phyloP scores from a whole-genome alignment of 2,329 filamentous ascomycete species.

The Clonostachys chloroleuca region DNA sequence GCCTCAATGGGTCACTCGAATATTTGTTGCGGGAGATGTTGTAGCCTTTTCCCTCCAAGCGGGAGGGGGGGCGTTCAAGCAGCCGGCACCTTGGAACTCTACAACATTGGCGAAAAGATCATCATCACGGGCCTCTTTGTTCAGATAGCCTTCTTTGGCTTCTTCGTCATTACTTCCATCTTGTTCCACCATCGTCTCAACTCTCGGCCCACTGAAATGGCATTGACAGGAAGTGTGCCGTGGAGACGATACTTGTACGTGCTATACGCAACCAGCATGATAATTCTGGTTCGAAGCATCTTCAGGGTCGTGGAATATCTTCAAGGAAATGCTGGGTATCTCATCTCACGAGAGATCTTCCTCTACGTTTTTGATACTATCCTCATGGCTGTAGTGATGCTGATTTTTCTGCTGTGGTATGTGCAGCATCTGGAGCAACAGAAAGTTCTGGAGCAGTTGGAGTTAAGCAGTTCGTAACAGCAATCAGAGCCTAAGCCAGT shows the following conservation, averaged over 20 bases:
- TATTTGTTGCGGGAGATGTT: conserved; percentile 51
- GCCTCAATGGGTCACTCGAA: conserved; percentile 39
- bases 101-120: conserved; percentile 35
- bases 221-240: conserved; percentile 5
- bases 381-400: conserved; percentile 33
- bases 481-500: too few relatives aligned
- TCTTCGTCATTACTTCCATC: conserved; percentile 41
- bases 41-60: conserved; percentile 46
- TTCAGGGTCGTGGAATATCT: conserved; percentile 43
- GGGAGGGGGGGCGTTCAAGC: conserved; percentile 29
- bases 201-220: conserved; percentile 10
- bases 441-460: too few relatives aligned
- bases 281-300: conserved; percentile 39
- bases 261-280: conserved; percentile 20
- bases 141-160: conserved; percentile 46
- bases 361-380: conserved; percentile 38
- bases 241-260: conserved; percentile 22
- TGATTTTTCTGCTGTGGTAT: conserved; percentile 21
- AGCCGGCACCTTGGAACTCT: conserved; percentile 9
- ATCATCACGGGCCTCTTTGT: conserved; percentile 48
- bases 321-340: conserved; percentile 30
- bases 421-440: conserved; percentile 1
- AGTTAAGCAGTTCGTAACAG: too few relatives aligned
- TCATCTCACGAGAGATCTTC: conserved; percentile 32
- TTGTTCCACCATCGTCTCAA: conserved; percentile 32